Conservation (phyloP, 2,329 filamentous ascomycete genomes). For the Fusarium xylarioides region DNA sequence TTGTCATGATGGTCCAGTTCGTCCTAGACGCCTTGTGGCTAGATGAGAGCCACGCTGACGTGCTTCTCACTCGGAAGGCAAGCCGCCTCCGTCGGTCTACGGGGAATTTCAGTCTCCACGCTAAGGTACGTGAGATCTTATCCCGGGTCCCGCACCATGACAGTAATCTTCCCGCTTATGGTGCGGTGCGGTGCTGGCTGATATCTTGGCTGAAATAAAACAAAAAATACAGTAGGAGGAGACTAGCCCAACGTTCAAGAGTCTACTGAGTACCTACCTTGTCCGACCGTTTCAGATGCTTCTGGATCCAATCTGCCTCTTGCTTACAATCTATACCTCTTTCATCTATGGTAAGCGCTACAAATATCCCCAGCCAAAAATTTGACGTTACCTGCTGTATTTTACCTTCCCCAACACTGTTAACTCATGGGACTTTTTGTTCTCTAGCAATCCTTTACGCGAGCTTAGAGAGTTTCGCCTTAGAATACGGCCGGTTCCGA, state of each 20-base stretch:
- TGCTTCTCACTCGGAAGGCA: not conserved
- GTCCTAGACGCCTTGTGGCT: not conserved
- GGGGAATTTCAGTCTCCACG: not conserved
- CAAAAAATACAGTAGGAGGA: not conserved
- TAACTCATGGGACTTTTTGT: not conserved
- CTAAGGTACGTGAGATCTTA: not conserved
- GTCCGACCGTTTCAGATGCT: not conserved
- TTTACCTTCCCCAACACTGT: not conserved
- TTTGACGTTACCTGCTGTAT: not conserved
- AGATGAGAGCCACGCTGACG: not conserved
- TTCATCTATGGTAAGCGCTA: not conserved
- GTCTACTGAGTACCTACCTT: not conserved
- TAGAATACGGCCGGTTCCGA: not conserved
- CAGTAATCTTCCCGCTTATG: not conserved
- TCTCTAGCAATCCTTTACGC: not conserved
- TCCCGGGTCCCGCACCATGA: not conserved
- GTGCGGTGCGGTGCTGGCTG: not conserved
- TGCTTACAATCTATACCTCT: not conserved
- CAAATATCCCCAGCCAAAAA: not conserved
- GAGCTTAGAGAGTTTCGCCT: not conserved
- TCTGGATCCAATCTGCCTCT: not conserved
- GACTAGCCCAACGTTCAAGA: not conserved
- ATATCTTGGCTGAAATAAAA: not conserved
- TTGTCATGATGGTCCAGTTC: not conserved
- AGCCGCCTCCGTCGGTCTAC: not conserved